phyloP scores from a whole-genome alignment of 2,329 filamentous ascomycete species.

The Eutypa lata region DNA sequence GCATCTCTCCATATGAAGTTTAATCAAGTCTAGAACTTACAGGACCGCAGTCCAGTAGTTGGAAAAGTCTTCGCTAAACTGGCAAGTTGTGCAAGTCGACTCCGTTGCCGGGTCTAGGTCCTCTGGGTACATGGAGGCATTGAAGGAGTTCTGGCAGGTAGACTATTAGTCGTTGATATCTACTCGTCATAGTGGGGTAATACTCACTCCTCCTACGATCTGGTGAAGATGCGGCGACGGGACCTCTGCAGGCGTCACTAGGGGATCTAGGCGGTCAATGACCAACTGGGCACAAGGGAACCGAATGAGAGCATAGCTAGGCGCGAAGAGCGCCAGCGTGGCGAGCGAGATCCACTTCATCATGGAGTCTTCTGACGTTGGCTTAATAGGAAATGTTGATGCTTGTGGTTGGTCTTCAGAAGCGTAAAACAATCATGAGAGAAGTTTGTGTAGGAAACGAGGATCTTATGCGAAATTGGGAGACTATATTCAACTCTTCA shows the following conservation, averaged over 20 bases:
- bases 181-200: background rate
- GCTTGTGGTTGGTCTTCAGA: background rate
- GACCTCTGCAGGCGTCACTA: conserved; percentile 24
- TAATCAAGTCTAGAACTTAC: conserved; percentile 3
- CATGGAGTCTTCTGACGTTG: conserved; percentile 2
- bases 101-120: conserved; percentile 13
- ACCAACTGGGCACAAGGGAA: conserved; percentile 28
- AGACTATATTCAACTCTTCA: background rate
- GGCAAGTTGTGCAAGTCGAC: conserved; percentile 26
- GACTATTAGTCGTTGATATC: background rate
- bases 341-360: conserved; percentile 19
- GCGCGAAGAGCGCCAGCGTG: conserved; percentile 20
- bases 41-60: conserved; percentile 27
- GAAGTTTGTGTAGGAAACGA: background rate
- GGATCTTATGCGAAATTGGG: background rate
- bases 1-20: background rate
- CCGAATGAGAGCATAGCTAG: conserved; percentile 21
- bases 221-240: conserved; percentile 29
- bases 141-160: conserved; percentile 20
- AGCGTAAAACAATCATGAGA: background rate
- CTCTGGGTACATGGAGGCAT: conserved; percentile 25
- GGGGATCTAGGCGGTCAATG: conserved; percentile 26
- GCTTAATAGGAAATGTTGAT: conserved; percentile 2
- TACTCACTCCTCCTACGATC: conserved; percentile 21
- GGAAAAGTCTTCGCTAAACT: conserved; percentile 25